Conservation (phyloP, 2,329 filamentous ascomycete genomes). For the Karstenula rhodostoma region DNA sequence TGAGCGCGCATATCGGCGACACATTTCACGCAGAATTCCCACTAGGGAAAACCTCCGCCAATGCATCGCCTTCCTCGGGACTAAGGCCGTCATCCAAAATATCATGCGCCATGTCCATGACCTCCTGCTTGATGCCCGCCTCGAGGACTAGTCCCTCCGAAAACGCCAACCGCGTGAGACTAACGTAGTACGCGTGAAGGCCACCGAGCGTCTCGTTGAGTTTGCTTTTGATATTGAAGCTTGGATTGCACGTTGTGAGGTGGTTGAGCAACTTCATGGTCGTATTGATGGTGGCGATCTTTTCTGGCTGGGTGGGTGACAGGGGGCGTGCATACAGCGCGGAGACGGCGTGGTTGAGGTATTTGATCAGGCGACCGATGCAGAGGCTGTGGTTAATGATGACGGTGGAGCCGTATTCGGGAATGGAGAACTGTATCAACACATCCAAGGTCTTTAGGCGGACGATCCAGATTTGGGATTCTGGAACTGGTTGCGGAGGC, state of each 20-base stretch:
- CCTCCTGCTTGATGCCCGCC: slow-evolving; percentile 76
- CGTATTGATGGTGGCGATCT: slow-evolving; percentile 64
- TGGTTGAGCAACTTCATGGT: slow-evolving; percentile 69
- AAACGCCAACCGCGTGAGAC: slow-evolving; percentile 84
- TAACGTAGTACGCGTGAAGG: slow-evolving; percentile 82
- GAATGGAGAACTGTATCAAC: slow-evolving; percentile 66
- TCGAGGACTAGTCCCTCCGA: slow-evolving; percentile 82
- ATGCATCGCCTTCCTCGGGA: slow-evolving; percentile 75
- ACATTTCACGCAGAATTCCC: slow-evolving; percentile 24
- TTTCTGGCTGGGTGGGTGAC: slow-evolving; percentile 48
- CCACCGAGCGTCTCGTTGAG: slow-evolving; percentile 74
- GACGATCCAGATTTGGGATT: slow-evolving; percentile 54
- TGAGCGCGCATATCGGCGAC: no score
- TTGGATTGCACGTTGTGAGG: slow-evolving; percentile 67
- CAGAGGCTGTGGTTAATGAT: slow-evolving; percentile 73
- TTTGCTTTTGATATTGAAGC: slow-evolving; percentile 74
- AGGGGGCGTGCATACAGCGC: slow-evolving; percentile 59
- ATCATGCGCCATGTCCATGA: slow-evolving; percentile 81
- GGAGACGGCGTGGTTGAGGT: slow-evolving; percentile 76
- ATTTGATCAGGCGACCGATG: slow-evolving; percentile 77
- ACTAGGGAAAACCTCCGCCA: slow-evolving; percentile 55
- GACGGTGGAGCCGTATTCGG: slow-evolving; percentile 66
- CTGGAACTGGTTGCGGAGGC: slow-evolving; percentile 22
- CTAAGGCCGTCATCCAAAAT: slow-evolving; percentile 83
- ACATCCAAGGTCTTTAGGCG: slow-evolving; percentile 57